Evolutionary conservation across 495 filamentous ascomycete species (phyloP), one percentile per base, ranked within the genome.

Genomic region (Neurospora discreta): DNA sequence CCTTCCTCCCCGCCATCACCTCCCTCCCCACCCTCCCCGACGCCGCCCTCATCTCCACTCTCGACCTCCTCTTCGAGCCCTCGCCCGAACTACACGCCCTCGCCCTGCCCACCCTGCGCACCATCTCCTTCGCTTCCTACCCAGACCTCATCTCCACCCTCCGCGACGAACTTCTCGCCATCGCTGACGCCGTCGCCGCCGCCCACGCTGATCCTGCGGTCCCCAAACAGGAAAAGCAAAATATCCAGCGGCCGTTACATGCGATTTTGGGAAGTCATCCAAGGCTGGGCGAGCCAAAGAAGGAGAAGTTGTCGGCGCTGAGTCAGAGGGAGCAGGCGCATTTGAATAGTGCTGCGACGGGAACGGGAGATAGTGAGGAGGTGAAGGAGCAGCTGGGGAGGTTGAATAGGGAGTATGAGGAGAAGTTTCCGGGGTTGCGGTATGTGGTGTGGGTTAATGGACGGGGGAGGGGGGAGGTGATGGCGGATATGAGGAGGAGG

Each of bases 401-500:
- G 40, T 78, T 98, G 78, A 99, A 99, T 79, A 81, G 81, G 5
- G 88, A 92, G 81, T 99, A 98, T 78, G 95, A 98, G 81, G 83
- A 81, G 44, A 85, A 75, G 60, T 99, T 96, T 82, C 93, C 93
- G 9, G 92, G 95, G 5, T 78, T 98, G 78, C 84, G 90, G 82
- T 98, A 97, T 85, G 92, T 98, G 85, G 89, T 93, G 9, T 99
- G 96, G 81, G 95, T 98, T 70, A 93, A 97, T 82, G 93, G 94
- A 23, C 86, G 93, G 73, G 83, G 85, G 72, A 85, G 93, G 60
- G 82, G 84, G 26, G 85, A 87, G 71, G 91, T 99, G 46, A 92
- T 98, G 90, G 85, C 87, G 71, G 91, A 98, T 79, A 98, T 97
- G 92, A 84, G 87, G 69, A 77, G 84, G 73, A 85, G 95, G 71